Conservation (phyloP, 2,329 filamentous ascomycete genomes). For the Colletotrichum musicola region DNA sequence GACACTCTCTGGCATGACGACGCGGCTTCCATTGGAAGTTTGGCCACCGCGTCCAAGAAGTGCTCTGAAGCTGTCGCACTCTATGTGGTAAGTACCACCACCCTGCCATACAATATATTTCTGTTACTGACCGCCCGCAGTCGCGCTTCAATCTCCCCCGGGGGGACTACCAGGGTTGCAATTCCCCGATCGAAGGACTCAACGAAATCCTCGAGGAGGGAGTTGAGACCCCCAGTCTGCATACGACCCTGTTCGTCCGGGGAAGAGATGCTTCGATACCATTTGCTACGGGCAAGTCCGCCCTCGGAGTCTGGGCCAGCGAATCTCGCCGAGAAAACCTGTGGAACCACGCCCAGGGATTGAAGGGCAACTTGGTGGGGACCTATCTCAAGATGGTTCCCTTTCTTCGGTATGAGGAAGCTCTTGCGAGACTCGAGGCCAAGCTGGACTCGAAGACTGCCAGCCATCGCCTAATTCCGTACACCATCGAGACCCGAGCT, state of each 20-base stretch:
- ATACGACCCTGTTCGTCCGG: constrained; percentile 10
- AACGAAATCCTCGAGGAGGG: not conserved
- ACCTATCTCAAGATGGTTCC: not conserved
- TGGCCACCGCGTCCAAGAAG: constrained; percentile 22
- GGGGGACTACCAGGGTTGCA: constrained; percentile 24
- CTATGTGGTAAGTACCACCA: constrained; percentile 3
- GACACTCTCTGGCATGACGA: constrained; percentile 12
- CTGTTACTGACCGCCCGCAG: constrained; percentile 11
- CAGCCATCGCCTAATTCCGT: not conserved
- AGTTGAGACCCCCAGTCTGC: constrained; percentile 1
- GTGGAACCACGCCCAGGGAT: not conserved
- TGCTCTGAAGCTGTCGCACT: constrained; percentile 5
- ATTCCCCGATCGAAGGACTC: not conserved
- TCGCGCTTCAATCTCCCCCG: constrained; percentile 21
- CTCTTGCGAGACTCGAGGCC: not conserved
- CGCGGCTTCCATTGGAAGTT: not conserved
- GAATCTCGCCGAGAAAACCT: not conserved
- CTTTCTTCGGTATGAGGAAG: constrained; percentile 1
- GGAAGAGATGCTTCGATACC: not conserved
- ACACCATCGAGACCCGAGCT: not conserved
- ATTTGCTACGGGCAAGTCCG: not conserved
- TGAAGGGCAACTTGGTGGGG: not conserved
- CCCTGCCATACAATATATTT: not conserved
- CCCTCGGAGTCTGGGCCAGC: constrained; percentile 9
- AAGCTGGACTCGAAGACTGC: not conserved